Evolutionary conservation across 768 basidiomycete species (phyloP).

Genomic region (Myochromella boudieri): DNA sequence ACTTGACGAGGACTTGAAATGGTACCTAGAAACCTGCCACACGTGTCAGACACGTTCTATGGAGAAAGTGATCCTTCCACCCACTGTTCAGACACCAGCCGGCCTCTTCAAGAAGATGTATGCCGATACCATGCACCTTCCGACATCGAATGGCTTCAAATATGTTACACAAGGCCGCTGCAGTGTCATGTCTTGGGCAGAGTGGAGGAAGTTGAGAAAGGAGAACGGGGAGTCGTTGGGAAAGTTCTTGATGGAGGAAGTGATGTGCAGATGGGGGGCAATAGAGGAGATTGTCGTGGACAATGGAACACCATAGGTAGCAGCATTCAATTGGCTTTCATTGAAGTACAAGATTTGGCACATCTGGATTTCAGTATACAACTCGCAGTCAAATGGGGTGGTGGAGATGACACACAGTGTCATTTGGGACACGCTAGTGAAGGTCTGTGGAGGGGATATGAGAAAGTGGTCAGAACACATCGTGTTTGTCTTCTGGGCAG

Average conservation of each 20-base stretch:
- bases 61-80: too few relatives aligned
- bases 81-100: too few relatives aligned
- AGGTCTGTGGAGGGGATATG: conserved; percentile 26
- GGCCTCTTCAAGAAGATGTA: too few relatives aligned
- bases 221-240: conserved; percentile 20
- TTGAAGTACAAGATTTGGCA: conserved; percentile 33
- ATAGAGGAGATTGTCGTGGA: too few relatives aligned
- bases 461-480: conserved; percentile 33
- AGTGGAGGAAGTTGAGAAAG: too few relatives aligned
- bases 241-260: conserved; percentile 26
- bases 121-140: too few relatives aligned
- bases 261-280: too few relatives aligned
- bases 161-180: conserved; percentile 27
- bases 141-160: too few relatives aligned
- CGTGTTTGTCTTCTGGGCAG: too few relatives aligned
- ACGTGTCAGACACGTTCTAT: too few relatives aligned
- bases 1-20: too few relatives aligned
- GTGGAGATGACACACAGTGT: conserved; percentile 29
- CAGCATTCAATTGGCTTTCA: conserved; percentile 17
- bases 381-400: conserved; percentile 38
- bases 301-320: too few relatives aligned
- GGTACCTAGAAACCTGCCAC: conserved; percentile 31
- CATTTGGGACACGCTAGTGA: conserved; percentile 26
- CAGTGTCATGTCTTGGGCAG: conserved; percentile 21
- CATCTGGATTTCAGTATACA: conserved; percentile 41